Evolutionary conservation across 176 grass and related monocot genomes (phyloP).

Genomic region (Calamus simplicifolius): DNA sequence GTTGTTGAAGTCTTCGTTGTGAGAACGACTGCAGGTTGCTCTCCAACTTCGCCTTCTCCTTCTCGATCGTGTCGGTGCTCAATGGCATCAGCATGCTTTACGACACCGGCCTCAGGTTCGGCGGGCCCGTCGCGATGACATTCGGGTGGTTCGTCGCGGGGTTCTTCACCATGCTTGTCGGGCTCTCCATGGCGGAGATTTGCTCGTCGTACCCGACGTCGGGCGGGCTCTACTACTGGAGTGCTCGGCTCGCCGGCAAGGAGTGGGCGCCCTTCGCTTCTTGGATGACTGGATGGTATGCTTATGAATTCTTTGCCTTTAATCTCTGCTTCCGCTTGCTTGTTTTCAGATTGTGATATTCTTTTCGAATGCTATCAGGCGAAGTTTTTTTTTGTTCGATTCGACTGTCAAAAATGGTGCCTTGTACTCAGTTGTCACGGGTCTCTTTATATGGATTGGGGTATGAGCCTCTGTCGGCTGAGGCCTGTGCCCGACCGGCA

Average conservation of each 20-base stretch:
- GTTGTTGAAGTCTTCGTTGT: too few species aligned
- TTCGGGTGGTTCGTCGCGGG: slow-evolving; percentile 82
- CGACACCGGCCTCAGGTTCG: slow-evolving; percentile 65
- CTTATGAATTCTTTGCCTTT: neutral
- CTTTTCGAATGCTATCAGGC: too few species aligned
- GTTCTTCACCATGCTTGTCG: slow-evolving; percentile 73
- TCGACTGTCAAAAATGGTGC: too few species aligned
- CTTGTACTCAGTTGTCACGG: too few species aligned
- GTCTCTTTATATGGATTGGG: too few species aligned
- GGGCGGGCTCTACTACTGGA: slow-evolving; percentile 88
- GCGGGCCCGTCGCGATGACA: slow-evolving; percentile 61
- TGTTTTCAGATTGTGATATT: too few species aligned
- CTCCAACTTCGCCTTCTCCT: slow-evolving; percentile 91
- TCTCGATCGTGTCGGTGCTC: slow-evolving; percentile 87
- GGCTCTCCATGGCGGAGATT: slow-evolving; percentile 82
- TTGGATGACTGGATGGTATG: slow-evolving; percentile 89
- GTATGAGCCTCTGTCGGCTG: too few species aligned
- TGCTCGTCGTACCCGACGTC: slow-evolving; percentile 92
- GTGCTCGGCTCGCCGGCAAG: slow-evolving; percentile 62
- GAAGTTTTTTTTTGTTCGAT: too few species aligned
- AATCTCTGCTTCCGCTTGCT: too few species aligned
- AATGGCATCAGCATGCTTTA: slow-evolving; percentile 87
- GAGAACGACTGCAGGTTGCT: slow-evolving; percentile 31
- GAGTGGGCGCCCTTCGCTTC: slow-evolving; percentile 75
- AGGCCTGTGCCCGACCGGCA: too few species aligned